Conservation (phyloP, 495 filamentous ascomycete species). For the Neurospora sp. region DNA sequence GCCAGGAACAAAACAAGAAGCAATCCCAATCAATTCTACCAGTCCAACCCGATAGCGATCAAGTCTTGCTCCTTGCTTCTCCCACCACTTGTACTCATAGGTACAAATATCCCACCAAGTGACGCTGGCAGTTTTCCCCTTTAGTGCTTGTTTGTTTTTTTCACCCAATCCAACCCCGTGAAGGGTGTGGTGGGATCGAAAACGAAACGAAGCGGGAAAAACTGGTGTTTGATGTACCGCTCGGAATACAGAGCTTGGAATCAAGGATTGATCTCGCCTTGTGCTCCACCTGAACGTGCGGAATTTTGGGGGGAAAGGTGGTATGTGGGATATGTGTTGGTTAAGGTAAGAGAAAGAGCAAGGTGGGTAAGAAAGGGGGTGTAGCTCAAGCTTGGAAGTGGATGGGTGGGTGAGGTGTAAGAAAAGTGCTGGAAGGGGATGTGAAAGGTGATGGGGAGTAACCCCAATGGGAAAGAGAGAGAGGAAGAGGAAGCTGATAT, state of each 20-base stretch:
- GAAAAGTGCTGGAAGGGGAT: no score
- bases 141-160: no score
- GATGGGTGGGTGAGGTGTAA: no score
- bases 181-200: no score
- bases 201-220: not conserved
- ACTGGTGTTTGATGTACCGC: slow-evolving; percentile 40
- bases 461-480: not conserved
- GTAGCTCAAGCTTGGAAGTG: no score
- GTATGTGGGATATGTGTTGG: not conserved
- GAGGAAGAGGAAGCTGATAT: not conserved
- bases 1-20: not conserved
- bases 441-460: no score
- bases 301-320: slow-evolving; percentile 12
- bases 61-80: no score
- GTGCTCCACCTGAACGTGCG: slow-evolving; percentile 53
- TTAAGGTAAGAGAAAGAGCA: no score
- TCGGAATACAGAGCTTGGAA: slow-evolving; percentile 52
- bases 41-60: no score
- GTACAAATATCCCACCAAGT: not conserved
- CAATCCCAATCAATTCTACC: no score
- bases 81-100: not conserved
- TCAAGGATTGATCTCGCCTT: slow-evolving; percentile 56
- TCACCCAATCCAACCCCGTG: no score
- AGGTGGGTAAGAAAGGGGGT: no score
- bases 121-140: not conserved